Evolutionary conservation across 192 early-diverging fungal species (phyloP).

Genomic region (Radiomyces spectabilis): DNA sequence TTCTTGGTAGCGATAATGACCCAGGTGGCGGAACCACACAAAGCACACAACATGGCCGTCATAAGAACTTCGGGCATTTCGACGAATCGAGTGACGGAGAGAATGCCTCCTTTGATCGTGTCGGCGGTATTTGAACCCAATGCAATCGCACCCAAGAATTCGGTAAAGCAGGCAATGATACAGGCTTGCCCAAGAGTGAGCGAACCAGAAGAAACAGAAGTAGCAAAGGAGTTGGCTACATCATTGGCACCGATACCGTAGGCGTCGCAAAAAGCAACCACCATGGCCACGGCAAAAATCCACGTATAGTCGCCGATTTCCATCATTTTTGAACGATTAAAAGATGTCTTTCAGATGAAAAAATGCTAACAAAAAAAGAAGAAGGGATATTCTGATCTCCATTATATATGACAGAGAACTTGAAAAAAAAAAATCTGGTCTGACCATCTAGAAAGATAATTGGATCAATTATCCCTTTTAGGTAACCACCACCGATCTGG

Average conservation of each 20-base stretch:
- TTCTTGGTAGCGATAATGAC: conserved; percentile 59
- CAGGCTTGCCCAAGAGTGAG: conserved; percentile 67
- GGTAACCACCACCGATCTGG: too few relatives aligned
- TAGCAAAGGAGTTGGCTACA: conserved; percentile 85
- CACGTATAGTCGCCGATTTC: conserved; percentile 41
- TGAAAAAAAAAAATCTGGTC: too few relatives aligned
- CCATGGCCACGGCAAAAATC: conserved; percentile 59
- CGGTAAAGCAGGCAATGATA: conserved; percentile 75
- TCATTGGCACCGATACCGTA: conserved; percentile 84
- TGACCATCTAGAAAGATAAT: too few relatives aligned
- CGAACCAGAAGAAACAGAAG: conserved; percentile 76
- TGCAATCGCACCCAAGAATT: conserved; percentile 71
- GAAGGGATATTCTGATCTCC: too few relatives aligned
- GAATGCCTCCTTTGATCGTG: conserved; percentile 74
- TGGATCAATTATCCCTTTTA: too few relatives aligned
- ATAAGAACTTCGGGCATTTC: conserved; percentile 68
- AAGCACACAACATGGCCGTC: conserved; percentile 77
- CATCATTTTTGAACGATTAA: conserved; percentile 1
- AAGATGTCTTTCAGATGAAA: too few relatives aligned
- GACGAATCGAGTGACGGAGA: conserved; percentile 48
- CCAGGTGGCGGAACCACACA: conserved; percentile 70
- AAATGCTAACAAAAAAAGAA: too few relatives aligned
- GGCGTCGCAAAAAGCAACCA: conserved; percentile 63
- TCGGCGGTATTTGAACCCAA: conserved; percentile 65
- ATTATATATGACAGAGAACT: too few relatives aligned